Base-by-base conservation (phyloP, 352 stramenopile genomes). In the Phytophthora tubulina region DNA sequence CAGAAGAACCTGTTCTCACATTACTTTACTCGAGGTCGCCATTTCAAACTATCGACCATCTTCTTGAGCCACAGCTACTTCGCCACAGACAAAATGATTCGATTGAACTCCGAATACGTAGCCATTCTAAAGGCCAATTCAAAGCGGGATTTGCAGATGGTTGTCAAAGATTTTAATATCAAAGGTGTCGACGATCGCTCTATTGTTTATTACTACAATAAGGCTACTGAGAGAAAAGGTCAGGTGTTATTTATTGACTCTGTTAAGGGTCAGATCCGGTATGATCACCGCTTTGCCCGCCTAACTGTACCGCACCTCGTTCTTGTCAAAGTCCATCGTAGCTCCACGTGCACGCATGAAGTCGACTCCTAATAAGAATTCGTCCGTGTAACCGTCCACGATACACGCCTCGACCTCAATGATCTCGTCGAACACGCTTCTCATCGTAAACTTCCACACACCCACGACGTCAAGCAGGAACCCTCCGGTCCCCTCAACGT, bases 161-260 rank as follows among this genome's bases (percentile, higher is more conserved):
- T n/a, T n/a, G n/a, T n/a, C n/a, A n/a, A n/a, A n/a, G n/a, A n/a
- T n/a, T n/a, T n/a, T n/a, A n/a, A n/a, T n/a, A n/a, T n/a, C n/a
- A n/a, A n/a, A n/a, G n/a, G n/a, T n/a, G 46, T 59, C 27, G 39
- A 49, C 51, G 59, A 57, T 44, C 17, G 30, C 4, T 41, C n/a
- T 13, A 59, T 67, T 2, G 27, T 53, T 6, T 45, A 59, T 33
- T 58, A 58, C 17, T 67, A 67, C 30, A 67, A 60, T 14, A 36
- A 42, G 13, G 46, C 59, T 2, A 67, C 49, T 33, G 36, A 49
- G n/a, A 10, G 39, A 21, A 67, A 67, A 44, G 59, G 59, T 11
- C 59, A 67, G 49, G 53, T 58, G 35, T 31, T 67, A 15, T 57
- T 67, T n/a, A 51, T 67, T 13, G 60, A 67, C 17, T 60, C 48